phyloP scores from a whole-genome alignment of 2,329 filamentous ascomycete species.

The Fusarium sp. region DNA sequence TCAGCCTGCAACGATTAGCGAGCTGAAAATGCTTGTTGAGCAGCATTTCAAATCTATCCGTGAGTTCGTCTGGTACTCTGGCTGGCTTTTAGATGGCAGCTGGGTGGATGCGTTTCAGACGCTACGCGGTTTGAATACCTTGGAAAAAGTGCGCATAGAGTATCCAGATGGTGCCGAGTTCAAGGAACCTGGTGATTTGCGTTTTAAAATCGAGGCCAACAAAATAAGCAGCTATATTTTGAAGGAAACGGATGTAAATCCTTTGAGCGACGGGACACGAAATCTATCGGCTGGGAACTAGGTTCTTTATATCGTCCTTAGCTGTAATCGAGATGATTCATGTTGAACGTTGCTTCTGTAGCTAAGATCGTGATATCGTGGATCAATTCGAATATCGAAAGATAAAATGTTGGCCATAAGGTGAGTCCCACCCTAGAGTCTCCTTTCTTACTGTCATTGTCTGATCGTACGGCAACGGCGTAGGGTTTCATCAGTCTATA shows the following conservation, averaged over 20 bases:
- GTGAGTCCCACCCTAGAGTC: no score
- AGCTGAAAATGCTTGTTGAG: not conserved
- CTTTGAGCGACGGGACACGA: no score
- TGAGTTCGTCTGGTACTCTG: not conserved
- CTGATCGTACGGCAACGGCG: no score
- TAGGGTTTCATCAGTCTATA: no score
- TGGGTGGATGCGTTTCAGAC: not conserved
- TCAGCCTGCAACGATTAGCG: not conserved
- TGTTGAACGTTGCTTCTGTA: no score
- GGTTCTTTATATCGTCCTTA: no score
- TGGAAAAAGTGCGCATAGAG: not conserved
- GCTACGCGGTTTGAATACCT: not conserved
- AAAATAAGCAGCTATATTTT: constrained; percentile 9
- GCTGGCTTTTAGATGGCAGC: constrained; percentile 7
- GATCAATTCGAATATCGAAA: no score
- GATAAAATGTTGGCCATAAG: no score
- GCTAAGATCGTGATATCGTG: no score
- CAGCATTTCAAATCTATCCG: not conserved
- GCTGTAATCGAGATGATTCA: no score
- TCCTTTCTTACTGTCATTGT: no score
- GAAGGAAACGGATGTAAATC: not conserved
- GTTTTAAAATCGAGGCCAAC: not conserved
- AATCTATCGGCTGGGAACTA: no score
- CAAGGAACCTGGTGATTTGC: not conserved
- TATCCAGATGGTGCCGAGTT: not conserved